Evolutionary conservation across 495 filamentous ascomycete genomes (phyloP).

Genomic region (Penicillium taxi): DNA sequence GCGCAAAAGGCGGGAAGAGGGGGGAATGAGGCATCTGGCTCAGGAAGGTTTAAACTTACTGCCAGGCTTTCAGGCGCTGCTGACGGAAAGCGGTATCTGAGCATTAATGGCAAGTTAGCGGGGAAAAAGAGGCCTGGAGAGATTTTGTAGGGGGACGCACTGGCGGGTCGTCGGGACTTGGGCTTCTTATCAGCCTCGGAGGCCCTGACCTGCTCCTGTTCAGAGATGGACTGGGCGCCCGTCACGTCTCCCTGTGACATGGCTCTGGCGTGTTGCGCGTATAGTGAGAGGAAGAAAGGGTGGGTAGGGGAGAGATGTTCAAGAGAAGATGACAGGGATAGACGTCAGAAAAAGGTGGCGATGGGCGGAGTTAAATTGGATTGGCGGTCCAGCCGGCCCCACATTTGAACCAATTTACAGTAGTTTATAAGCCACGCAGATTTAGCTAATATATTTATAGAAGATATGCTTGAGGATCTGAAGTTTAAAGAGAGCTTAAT

Average conservation of each 20-base stretch:
- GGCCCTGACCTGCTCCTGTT: constrained; percentile 37
- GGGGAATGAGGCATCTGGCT: not conserved
- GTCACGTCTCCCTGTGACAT: constrained; percentile 44
- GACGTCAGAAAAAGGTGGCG: constrained; percentile 29
- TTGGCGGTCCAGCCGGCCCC: constrained; percentile 10
- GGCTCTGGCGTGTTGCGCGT: constrained; percentile 8
- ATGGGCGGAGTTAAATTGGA: constrained; percentile 14
- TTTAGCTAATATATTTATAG: not conserved
- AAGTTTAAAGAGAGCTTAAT: too few relatives aligned
- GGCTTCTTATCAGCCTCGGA: constrained; percentile 59
- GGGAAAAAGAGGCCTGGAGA: not conserved
- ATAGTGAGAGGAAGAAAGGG: not conserved
- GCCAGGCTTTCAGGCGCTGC: constrained; percentile 90
- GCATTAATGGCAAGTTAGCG: constrained; percentile 2
- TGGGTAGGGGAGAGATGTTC: constrained; percentile 2
- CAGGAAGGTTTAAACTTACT: constrained; percentile 46
- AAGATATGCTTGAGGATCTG: too few relatives aligned
- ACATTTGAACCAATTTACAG: constrained; percentile 4
- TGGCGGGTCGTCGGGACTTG: constrained; percentile 79
- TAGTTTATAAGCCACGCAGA: not conserved
- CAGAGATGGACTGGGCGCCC: constrained; percentile 42
- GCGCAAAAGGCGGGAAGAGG: not conserved
- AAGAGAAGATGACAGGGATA: constrained; percentile 10
- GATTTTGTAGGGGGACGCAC: constrained; percentile 39
- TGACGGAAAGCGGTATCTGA: constrained; percentile 87